Evolutionary conservation across 2,329 filamentous ascomycete species (phyloP).

Genomic region (Epichloe typhina): DNA sequence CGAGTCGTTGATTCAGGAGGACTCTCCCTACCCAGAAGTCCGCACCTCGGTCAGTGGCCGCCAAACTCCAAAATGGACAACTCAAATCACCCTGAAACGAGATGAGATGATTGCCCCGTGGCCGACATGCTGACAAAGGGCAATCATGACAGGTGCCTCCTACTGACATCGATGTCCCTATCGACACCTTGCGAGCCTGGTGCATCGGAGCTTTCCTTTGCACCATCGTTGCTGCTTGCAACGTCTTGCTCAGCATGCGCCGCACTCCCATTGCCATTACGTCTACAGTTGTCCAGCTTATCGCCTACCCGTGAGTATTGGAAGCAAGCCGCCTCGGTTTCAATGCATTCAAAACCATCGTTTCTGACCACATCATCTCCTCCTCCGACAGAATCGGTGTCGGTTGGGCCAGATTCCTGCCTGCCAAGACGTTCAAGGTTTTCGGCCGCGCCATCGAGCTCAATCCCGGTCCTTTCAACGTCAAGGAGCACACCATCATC

Average conservation of each 20-base stretch:
- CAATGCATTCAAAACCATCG: background rate
- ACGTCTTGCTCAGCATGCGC: conserved; percentile 38
- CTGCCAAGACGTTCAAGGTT: conserved; percentile 16
- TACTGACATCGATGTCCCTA: conserved; percentile 38
- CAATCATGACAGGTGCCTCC: conserved; percentile 13
- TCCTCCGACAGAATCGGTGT: conserved; percentile 13
- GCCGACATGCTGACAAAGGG: background rate
- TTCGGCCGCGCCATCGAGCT: conserved; percentile 21
- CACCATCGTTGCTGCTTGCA: conserved; percentile 43
- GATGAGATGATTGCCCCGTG: background rate
- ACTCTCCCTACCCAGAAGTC: conserved; percentile 28
- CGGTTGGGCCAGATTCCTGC: conserved; percentile 20
- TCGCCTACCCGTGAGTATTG: conserved; percentile 32
- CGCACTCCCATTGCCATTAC: conserved; percentile 38
- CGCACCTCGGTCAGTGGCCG: conserved; percentile 12
- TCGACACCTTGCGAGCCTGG: conserved; percentile 49
- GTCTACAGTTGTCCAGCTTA: conserved; percentile 40
- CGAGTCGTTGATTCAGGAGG: conserved; percentile 33
- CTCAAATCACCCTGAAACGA: no score
- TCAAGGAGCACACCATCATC: conserved; percentile 37
- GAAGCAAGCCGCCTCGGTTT: background rate
- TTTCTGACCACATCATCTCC: background rate
- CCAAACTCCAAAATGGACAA: no score
- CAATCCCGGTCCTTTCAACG: conserved; percentile 30
- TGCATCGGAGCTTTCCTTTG: conserved; percentile 42